phyloP scores from a whole-genome alignment of 2,329 filamentous ascomycete genomes.

The Phialophora expanda region DNA sequence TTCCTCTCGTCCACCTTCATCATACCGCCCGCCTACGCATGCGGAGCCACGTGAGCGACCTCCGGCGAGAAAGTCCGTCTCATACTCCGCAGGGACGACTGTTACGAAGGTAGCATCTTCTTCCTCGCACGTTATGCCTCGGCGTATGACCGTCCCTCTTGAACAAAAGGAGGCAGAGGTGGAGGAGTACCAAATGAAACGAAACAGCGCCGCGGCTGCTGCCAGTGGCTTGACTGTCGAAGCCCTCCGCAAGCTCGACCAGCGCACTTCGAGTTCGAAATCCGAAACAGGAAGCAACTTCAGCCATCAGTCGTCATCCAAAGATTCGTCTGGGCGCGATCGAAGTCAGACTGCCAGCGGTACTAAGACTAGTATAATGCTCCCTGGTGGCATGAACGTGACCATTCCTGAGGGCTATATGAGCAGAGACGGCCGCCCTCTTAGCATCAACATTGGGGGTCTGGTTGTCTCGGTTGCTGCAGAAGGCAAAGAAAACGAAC shows the following conservation, averaged over 20 bases:
- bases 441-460: constrained; percentile 33
- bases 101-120: constrained; percentile 29
- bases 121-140: constrained; percentile 8
- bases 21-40: constrained; percentile 24
- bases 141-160: constrained; percentile 20
- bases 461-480: constrained; percentile 25
- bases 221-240: constrained; percentile 35
- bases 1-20: constrained; percentile 34
- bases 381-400: constrained; percentile 31
- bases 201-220: constrained; percentile 22
- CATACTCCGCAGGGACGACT: constrained; percentile 25
- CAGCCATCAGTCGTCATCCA: constrained; percentile 39
- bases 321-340: constrained; percentile 37
- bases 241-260: constrained; percentile 34
- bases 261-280: constrained; percentile 29
- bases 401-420: constrained; percentile 33
- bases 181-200: constrained; percentile 35
- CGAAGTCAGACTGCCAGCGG: constrained; percentile 29
- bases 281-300: constrained; percentile 39
- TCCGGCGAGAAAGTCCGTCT: constrained; percentile 29
- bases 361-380: constrained; percentile 30
- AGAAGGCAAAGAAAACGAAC: constrained; percentile 25
- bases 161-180: constrained; percentile 33
- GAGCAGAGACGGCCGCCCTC: constrained; percentile 28
- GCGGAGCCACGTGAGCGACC: constrained; percentile 29